Evolutionary conservation across 768 basidiomycete species (phyloP).

Genomic region (Lactarius akahatsu): DNA sequence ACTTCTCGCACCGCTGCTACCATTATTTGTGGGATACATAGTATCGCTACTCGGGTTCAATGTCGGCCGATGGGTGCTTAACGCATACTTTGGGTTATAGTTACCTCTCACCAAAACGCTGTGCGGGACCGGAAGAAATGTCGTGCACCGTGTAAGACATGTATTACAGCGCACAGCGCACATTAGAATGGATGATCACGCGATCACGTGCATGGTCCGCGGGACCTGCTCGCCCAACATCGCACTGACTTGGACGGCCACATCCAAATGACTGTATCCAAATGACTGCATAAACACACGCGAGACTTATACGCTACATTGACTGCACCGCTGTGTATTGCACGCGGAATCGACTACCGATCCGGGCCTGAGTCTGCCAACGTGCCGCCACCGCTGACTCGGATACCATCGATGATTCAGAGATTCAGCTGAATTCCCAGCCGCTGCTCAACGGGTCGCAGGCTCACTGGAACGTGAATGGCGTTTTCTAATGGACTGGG

Average conservation of each 20-base stretch:
- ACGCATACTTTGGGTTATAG: slow-evolving; percentile 65
- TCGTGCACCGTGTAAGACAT: background rate
- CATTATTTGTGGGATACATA: slow-evolving; percentile 83
- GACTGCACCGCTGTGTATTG: background rate
- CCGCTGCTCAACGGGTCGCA: no score
- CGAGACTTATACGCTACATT: background rate
- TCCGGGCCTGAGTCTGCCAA: background rate
- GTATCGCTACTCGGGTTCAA: slow-evolving; percentile 90
- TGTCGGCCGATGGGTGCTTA: slow-evolving; percentile 77
- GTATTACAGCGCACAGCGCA: no score
- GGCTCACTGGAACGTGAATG: no score
- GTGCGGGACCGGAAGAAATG: background rate
- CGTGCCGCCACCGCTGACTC: no score
- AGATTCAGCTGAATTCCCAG: no score
- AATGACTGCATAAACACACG: background rate
- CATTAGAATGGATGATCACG: no score
- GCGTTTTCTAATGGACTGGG: no score
- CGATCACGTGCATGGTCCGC: background rate
- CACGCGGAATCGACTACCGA: background rate
- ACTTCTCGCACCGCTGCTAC: slow-evolving; percentile 85
- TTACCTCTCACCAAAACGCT: background rate
- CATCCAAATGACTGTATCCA: background rate
- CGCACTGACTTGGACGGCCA: background rate
- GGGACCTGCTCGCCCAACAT: no score
- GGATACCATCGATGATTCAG: no score